Percentiles rank a stretch among this genome's conserved stretches.
These are phyloP conservation scores for Thecaphora thlaspeos DNA, from an alignment of 1,284 basidiomycete species.

Conservation along the genomic window DNA sequence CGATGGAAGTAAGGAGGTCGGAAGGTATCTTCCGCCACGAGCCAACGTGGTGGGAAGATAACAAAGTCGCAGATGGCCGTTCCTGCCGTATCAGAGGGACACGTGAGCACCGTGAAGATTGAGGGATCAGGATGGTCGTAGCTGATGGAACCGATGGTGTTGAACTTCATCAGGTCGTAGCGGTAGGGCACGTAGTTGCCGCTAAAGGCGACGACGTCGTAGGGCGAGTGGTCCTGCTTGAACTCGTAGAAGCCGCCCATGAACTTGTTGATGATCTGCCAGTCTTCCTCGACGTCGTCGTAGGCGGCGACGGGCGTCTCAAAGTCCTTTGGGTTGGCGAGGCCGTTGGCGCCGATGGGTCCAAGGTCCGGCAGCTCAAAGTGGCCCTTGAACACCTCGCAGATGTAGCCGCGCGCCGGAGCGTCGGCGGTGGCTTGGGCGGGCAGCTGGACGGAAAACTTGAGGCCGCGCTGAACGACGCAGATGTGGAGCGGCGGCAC, in stretches of 20 bases:
- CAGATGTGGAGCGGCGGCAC: slow-evolving; percentile 68
- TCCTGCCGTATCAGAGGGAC: slow-evolving; percentile 64
- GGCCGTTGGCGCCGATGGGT: slow-evolving; percentile 64
- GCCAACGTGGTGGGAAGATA: slow-evolving; percentile 35
- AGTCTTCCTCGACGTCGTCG: slow-evolving; percentile 65
- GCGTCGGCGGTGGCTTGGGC: slow-evolving; percentile 15
- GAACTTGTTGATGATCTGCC: slow-evolving; percentile 60
- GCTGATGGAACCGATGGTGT: slow-evolving; percentile 68
- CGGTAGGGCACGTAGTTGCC: slow-evolving; percentile 71
- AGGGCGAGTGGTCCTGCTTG: slow-evolving; percentile 68
- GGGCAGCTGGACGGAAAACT: slow-evolving; percentile 63
- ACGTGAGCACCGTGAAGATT: slow-evolving; percentile 50
- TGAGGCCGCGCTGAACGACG: slow-evolving; percentile 69
- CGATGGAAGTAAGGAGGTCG: slow-evolving; percentile 38
- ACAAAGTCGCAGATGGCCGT: slow-evolving; percentile 60
- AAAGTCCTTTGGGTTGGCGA: slow-evolving; percentile 64
- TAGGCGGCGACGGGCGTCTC: slow-evolving; percentile 67
- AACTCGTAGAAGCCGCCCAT: slow-evolving; percentile 65
- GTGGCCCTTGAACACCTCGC: slow-evolving; percentile 64
- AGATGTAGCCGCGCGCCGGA: slow-evolving; percentile 57
- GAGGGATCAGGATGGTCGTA: slow-evolving; percentile 60
- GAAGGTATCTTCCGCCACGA: slow-evolving; percentile 31
- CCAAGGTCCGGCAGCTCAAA: slow-evolving; percentile 70
- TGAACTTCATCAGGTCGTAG: slow-evolving; percentile 69
- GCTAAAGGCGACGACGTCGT: slow-evolving; percentile 71